Evolutionary conservation across 768 basidiomycete genomes (phyloP).

Genomic region (Leucosporidium yakuticum): DNA sequence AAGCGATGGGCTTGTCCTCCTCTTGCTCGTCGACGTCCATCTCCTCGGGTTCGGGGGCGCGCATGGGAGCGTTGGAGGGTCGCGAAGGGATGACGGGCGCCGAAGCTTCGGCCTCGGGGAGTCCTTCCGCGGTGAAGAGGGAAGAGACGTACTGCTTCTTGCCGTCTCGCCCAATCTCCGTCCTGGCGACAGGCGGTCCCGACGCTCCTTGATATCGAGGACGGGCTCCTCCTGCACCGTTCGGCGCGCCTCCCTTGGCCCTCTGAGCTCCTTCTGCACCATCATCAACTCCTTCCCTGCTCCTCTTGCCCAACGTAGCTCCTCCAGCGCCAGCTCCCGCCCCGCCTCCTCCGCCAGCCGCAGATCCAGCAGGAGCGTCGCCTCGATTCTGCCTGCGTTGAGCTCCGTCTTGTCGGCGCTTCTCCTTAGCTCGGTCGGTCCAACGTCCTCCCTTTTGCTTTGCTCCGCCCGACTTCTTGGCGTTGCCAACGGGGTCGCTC

Average conservation of each 20-base stretch:
- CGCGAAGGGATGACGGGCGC: slow-evolving; percentile 41
- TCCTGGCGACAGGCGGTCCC: slow-evolving; percentile 5
- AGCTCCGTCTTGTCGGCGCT: slow-evolving; percentile 42
- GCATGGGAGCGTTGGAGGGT: slow-evolving; percentile 79
- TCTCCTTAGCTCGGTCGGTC: slow-evolving; percentile 54
- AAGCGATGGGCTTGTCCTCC: not conserved
- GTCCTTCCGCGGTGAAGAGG: slow-evolving; percentile 56
- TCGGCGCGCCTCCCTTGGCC: not conserved
- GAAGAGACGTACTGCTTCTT: slow-evolving; percentile 65
- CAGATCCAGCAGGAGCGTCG: slow-evolving; percentile 13
- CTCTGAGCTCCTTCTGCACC: slow-evolving; percentile 2
- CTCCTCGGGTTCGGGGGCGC: slow-evolving; percentile 43
- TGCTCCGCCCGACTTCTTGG: slow-evolving; percentile 17
- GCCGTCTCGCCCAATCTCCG: slow-evolving; percentile 20
- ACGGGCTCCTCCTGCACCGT: not conserved
- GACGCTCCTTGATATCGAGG: not conserved
- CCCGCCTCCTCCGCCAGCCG: not conserved
- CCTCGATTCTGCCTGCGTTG: slow-evolving; percentile 45
- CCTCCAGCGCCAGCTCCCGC: slow-evolving; percentile 44
- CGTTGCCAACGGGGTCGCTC: slow-evolving; percentile 23
- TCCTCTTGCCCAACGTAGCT: slow-evolving; percentile 47
- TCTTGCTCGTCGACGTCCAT: slow-evolving; percentile 1
- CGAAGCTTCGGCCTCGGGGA: slow-evolving; percentile 41
- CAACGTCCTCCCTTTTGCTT: slow-evolving; percentile 46
- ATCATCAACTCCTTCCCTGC: slow-evolving; percentile 24